A percentile compares a stretch with the other conserved stretches of the same genome.
phyloP scores from a whole-genome alignment of 1,284 basidiomycete genomes.

The Leccinum laetum region DNA sequence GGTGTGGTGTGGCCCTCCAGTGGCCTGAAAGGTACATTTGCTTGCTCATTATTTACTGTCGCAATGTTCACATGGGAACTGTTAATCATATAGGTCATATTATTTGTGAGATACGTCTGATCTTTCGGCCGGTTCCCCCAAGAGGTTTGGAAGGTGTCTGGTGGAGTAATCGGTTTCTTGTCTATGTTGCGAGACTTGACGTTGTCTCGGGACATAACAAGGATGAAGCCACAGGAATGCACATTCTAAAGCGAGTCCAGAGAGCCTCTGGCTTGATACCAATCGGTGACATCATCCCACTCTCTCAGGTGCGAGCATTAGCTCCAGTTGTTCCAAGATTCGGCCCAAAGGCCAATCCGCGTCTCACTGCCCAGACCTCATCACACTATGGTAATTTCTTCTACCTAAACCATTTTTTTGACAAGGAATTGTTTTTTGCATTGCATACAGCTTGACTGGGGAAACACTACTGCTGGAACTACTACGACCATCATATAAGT shows the following conservation, averaged over 20 bases:
- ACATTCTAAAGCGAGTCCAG: not conserved
- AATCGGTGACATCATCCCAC: too few species aligned
- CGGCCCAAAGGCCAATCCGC: too few species aligned
- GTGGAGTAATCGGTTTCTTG: not conserved
- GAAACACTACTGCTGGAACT: too few species aligned
- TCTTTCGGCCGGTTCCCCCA: not conserved
- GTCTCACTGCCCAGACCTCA: too few species aligned
- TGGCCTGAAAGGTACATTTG: not conserved
- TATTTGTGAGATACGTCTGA: not conserved
- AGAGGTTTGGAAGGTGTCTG: not conserved
- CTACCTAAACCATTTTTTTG: too few species aligned
- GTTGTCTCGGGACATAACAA: not conserved
- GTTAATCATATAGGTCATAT: not conserved
- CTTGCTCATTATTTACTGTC: not conserved
- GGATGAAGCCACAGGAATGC: not conserved
- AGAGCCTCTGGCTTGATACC: not conserved
- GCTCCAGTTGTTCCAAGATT: too few species aligned
- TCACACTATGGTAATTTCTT: too few species aligned
- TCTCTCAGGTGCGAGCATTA: too few species aligned
- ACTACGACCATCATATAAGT: too few species aligned
- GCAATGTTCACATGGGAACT: not conserved
- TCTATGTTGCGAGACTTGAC: not conserved
- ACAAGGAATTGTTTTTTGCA: too few species aligned
- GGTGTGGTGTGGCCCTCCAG: not conserved
- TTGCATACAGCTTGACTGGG: too few species aligned